Percentiles rank a stretch among this genome's conserved stretches.
These are phyloP conservation scores for Exophiala phaeomuriformis DNA, from an alignment of 2,329 filamentous ascomycete species.

Conservation along the genomic window DNA sequence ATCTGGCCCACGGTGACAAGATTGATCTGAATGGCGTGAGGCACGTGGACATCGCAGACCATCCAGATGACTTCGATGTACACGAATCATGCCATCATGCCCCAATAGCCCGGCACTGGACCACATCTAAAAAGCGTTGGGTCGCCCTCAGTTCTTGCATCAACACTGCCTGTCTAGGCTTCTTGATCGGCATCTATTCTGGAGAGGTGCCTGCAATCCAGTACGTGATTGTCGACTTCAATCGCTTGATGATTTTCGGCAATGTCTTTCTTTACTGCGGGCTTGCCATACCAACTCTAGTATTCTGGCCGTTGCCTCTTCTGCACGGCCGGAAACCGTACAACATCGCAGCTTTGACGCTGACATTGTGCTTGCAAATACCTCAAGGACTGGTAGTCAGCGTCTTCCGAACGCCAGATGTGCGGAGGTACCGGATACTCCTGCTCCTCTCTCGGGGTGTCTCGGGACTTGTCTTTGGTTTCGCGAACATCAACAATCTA, in stretches of 20 bases:
- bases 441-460: slow-evolving; percentile 57
- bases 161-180: slow-evolving; percentile 63
- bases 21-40: slow-evolving; percentile 20
- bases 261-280: slow-evolving; percentile 68
- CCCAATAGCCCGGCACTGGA: slow-evolving; percentile 67
- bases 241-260: slow-evolving; percentile 61
- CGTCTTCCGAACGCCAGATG: slow-evolving; percentile 49
- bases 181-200: slow-evolving; percentile 67
- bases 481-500: slow-evolving; percentile 71
- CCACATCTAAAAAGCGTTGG: slow-evolving; percentile 57
- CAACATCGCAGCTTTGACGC: slow-evolving; percentile 58
- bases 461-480: slow-evolving; percentile 63
- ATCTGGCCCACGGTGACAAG: slow-evolving; percentile 12
- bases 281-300: slow-evolving; percentile 60
- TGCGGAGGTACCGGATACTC: slow-evolving; percentile 50
- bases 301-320: slow-evolving; percentile 64
- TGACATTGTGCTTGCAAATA: slow-evolving; percentile 67
- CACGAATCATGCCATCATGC: slow-evolving; percentile 44
- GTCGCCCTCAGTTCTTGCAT: slow-evolving; percentile 62
- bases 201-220: slow-evolving; percentile 73
- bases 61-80: slow-evolving; percentile 36
- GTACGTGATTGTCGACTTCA: slow-evolving; percentile 63
- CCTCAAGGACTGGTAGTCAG: slow-evolving; percentile 64
- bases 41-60: slow-evolving; percentile 25
- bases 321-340: slow-evolving; percentile 72